Evolutionary conservation across 768 basidiomycete genomes (phyloP), one percentile per base, ranked within the genome.

Genomic region (Collybia sp.): DNA sequence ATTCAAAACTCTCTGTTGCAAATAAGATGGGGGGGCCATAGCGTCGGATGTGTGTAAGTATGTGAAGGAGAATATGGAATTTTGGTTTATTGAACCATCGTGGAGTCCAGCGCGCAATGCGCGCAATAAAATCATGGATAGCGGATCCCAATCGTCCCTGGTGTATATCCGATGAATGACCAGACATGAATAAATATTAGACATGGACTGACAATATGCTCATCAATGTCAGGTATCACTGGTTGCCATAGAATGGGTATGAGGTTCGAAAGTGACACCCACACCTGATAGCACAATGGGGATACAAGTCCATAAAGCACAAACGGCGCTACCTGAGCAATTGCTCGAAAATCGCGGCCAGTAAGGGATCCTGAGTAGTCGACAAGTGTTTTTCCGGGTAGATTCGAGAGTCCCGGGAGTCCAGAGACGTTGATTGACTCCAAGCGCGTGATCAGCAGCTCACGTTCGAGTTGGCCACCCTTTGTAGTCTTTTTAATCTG

Each of bases 1-100:
- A 69, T 53, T 76, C 68, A 48, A 71, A 75, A 0, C 45, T 47
- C 40, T 76, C 71, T 0, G 68, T 75, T 0, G 72, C 66, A 59
- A 72, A 73, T 0, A 70, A 53, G 6, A 71, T 67, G 0, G 69
- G 69, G 16, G 68, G 73, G 0, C 69, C 71, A 58, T 73, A 73
- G 0, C 60, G 53, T 0, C 56, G 43, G 34, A 75, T 67, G 45
- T 73, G 65, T 0, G 47, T 42, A 0, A 60, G 57, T 1, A 75
- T 49, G 48, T 75, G 71, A 1, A 64, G 34, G 5, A 73, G 25
- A 18, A 72, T 55, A 35, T 75, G 71, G 48, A 73, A 71, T 45
- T 74, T 75, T 1, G 68, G 63, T 48, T 74, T 73, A 44, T 68
- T 69, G 49, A 71, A 70, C 66, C 63, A 71, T 8, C 38, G 53